Evolutionary conservation across 345 rosid species (phyloP).

Genomic region (Nasturtium officinale): DNA sequence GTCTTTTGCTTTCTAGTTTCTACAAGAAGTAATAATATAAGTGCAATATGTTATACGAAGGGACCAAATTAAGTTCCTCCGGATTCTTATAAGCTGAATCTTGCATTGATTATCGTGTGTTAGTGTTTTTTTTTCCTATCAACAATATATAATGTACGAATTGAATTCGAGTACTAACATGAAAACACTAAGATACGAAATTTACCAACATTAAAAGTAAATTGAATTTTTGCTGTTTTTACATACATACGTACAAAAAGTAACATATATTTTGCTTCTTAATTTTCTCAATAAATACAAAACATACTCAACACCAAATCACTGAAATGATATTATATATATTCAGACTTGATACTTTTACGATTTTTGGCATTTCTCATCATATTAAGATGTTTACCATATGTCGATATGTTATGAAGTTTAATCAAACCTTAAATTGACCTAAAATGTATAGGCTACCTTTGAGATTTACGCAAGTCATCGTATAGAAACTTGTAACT

Average conservation of each 20-base stretch:
- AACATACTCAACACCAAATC: not conserved
- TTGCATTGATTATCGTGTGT: no score
- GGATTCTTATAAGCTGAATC: slow-evolving; percentile 22
- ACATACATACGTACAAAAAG: no score
- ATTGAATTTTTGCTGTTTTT: no score
- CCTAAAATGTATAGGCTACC: not conserved
- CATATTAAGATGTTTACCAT: not conserved
- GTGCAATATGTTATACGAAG: slow-evolving; percentile 13
- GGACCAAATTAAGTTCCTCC: slow-evolving; percentile 5
- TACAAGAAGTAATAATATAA: slow-evolving; percentile 22
- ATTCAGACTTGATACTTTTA: not conserved
- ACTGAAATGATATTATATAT: not conserved
- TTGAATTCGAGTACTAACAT: not conserved
- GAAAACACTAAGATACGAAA: not conserved
- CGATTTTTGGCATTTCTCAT: not conserved
- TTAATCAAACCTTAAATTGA: not conserved
- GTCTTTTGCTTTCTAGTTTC: slow-evolving; percentile 34
- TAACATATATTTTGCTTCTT: no score
- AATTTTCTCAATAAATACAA: no score
- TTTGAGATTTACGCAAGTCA: not conserved
- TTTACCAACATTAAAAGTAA: no score
- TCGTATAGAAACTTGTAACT: not conserved
- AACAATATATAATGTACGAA: not conserved
- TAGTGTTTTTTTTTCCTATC: no score
- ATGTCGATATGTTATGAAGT: not conserved